Evolutionary conservation across 1,284 basidiomycete genomes (phyloP).

Genomic region (Apiotrichum montevideense): DNA sequence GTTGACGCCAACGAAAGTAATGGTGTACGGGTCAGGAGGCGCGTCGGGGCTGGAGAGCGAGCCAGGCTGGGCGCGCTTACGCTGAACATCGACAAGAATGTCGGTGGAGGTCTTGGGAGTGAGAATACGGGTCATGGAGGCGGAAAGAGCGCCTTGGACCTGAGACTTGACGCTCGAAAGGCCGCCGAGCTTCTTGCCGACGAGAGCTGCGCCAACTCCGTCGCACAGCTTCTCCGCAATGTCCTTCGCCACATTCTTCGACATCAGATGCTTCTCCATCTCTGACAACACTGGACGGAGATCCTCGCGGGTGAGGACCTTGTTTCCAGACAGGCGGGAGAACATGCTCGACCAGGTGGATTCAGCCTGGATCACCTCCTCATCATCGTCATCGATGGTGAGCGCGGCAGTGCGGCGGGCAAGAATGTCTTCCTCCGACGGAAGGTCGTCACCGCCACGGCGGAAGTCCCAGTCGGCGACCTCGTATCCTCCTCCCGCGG

Average conservation of each 20-base stretch:
- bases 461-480: constrained; percentile 85
- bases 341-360: constrained; percentile 57
- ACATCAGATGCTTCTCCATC: constrained; percentile 97
- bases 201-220: constrained; percentile 76
- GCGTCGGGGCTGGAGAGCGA: constrained; percentile 56
- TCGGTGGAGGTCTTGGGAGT: constrained; percentile 97
- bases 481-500: constrained; percentile 81
- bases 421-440: constrained; percentile 43
- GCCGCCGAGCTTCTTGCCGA: constrained; percentile 83
- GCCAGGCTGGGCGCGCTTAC: constrained; percentile 55
- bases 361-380: constrained; percentile 3
- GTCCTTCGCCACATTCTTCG: constrained; percentile 96
- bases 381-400: constrained; percentile 49
- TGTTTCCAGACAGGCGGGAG: constrained; percentile 71
- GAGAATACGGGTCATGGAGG: constrained; percentile 83
- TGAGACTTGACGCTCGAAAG: constrained; percentile 81
- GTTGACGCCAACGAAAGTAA: constrained; percentile 99
- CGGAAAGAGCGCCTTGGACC: constrained; percentile 75
- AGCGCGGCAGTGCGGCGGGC: constrained; percentile 24
- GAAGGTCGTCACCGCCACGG: constrained; percentile 47
- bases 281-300: constrained; percentile 79
- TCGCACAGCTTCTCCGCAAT: constrained; percentile 93
- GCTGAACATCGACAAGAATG: constrained; percentile 64
- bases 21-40: constrained; percentile 73
- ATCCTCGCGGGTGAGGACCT: constrained; percentile 74